Base-by-base conservation (phyloP, 2,329 filamentous ascomycete genomes). In the Camptophora hylomeconis region DNA sequence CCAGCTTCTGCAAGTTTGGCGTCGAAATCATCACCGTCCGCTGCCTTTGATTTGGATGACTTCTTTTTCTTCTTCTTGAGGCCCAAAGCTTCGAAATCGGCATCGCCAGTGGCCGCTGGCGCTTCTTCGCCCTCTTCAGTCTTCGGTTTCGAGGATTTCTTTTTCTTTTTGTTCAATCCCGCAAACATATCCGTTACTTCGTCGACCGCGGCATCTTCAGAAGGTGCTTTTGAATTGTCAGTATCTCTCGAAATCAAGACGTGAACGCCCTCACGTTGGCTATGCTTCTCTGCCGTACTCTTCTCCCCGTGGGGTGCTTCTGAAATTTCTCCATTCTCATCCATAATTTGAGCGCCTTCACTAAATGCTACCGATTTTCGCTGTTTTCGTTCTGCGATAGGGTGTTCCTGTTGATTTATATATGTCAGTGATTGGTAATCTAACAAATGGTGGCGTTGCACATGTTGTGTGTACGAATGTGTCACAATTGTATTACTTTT, bases 361-460 rank as follows among this genome's bases (percentile, higher is more conserved):
- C 78, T 86, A 58, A 95, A 95, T 42, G 84, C 77, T 50, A 95
- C 87, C 25, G 83, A 92, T 63, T 95, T 93, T 61, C 86, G 80
- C 50, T 78, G 74, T 58, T 80, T 84, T 52, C 70, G 69, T 48
- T 75, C 68, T 36, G 53, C 30, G 11, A 31, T 33, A 20, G 42
- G 31, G 17, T 36, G 35, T 33, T 41, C 32, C 38, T 43, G 36
- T 30, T n/a, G n/a, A n/a, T n/a, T n/a, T n/a, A n/a, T n/a, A n/a
- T n/a, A n/a, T n/a, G n/a, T n/a, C n/a, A n/a, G n/a, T n/a, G n/a
- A n/a, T n/a, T n/a, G n/a, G n/a, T n/a, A n/a, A n/a, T n/a, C n/a
- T n/a, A n/a, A n/a, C n/a, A n/a, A n/a, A n/a, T n/a, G n/a, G n/a
- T n/a, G n/a, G n/a, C n/a, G n/a, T n/a, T n/a, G n/a, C n/a, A n/a